Percentiles rank a stretch among this genome's conserved stretches.
Evolutionary conservation across 2,329 filamentous ascomycete genomes (phyloP).

Genomic region (Colletotrichum acutatum): DNA sequence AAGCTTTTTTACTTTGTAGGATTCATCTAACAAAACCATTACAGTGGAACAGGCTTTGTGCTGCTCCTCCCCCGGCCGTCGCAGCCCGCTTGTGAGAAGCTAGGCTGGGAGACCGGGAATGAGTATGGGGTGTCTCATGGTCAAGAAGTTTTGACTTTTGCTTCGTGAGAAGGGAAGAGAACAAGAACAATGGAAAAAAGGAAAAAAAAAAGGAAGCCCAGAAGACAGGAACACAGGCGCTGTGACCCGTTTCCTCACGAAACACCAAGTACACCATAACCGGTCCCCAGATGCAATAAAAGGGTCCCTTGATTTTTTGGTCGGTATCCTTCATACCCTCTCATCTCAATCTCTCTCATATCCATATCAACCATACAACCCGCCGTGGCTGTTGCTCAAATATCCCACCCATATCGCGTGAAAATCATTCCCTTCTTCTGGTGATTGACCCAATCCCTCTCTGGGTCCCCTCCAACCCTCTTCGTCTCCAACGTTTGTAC

Average conservation of each 20-base stretch:
- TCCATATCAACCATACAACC: conserved; percentile 2
- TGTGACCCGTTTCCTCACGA: background rate
- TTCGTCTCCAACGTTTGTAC: conserved; percentile 21
- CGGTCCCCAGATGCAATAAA: background rate
- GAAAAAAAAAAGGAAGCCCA: background rate
- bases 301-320: conserved; percentile 19
- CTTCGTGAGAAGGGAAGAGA: background rate
- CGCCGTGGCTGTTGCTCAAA: background rate
- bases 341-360: conserved; percentile 6
- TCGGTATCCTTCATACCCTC: conserved; percentile 13
- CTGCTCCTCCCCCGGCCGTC: conserved; percentile 2
- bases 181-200: background rate
- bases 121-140: background rate
- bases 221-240: background rate
- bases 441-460: background rate
- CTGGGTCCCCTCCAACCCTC: too few species aligned
- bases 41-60: conserved; percentile 22
- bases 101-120: background rate
- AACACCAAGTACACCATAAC: conserved; percentile 27
- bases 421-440: background rate
- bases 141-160: background rate
- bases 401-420: background rate
- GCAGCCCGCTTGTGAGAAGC: background rate
- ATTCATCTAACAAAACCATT: conserved; percentile 30
- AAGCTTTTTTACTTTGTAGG: background rate